Percentiles rank a stretch among this genome's conserved stretches.
phyloP scores from a whole-genome alignment of 2,329 filamentous ascomycete genomes.

The Stenocarpella maydis region DNA sequence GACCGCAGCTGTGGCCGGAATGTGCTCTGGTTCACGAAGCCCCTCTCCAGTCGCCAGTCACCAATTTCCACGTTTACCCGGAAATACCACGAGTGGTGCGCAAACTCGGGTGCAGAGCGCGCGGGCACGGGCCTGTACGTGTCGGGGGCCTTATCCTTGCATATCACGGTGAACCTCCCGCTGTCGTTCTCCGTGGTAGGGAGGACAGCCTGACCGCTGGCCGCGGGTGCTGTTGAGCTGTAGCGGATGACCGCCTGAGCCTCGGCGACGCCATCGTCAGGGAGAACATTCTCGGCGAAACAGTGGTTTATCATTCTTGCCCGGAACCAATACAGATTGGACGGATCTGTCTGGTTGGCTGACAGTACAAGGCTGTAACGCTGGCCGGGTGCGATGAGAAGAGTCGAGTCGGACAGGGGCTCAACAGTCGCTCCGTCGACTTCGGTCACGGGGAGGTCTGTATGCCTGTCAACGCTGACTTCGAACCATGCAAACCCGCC shows the following conservation, averaged over 20 bases:
- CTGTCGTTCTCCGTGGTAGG: slow-evolving; percentile 48
- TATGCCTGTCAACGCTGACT: slow-evolving; percentile 73
- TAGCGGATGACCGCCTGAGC: slow-evolving; percentile 61
- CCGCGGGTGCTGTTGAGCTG: slow-evolving; percentile 28
- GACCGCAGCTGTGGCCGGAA: slow-evolving; percentile 57
- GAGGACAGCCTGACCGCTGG: slow-evolving; percentile 38
- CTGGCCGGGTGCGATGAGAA: slow-evolving; percentile 75
- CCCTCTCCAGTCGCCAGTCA: slow-evolving; percentile 64
- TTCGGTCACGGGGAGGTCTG: slow-evolving; percentile 63
- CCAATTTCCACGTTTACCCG: slow-evolving; percentile 68
- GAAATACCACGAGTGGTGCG: slow-evolving; percentile 61
- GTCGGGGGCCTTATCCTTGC: slow-evolving; percentile 59
- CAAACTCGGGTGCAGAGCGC: slow-evolving; percentile 52
- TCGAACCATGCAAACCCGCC: slow-evolving; percentile 78
- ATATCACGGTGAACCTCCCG: slow-evolving; percentile 50
- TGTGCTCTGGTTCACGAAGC: slow-evolving; percentile 65
- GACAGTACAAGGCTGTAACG: slow-evolving; percentile 73
- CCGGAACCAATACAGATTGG: slow-evolving; percentile 69
- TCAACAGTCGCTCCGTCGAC: slow-evolving; percentile 74
- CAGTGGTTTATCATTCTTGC: slow-evolving; percentile 68
- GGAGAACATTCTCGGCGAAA: slow-evolving; percentile 60
- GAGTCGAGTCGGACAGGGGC: slow-evolving; percentile 63
- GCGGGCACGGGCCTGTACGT: slow-evolving; percentile 54
- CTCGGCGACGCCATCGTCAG: slow-evolving; percentile 53
- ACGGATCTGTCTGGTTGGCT: slow-evolving; percentile 58